Evolutionary conservation across 345 rosid species (phyloP).

Genomic region (Fremontodendron californicum): DNA sequence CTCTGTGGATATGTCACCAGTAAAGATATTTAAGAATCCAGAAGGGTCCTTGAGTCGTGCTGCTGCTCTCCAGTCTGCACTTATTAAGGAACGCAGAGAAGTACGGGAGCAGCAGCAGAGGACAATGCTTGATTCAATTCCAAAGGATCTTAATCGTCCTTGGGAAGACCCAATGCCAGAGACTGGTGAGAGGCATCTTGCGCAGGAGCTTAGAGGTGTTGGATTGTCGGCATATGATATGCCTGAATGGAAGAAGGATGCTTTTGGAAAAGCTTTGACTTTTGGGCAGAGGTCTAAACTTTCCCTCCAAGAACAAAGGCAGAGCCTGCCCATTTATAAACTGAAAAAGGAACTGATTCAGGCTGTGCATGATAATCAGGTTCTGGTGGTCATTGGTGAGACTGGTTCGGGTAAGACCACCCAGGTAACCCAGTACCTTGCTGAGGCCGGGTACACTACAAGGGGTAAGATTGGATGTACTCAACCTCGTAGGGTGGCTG

Average conservation of each 20-base stretch:
- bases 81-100: constrained; percentile 80
- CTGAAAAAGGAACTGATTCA: constrained; percentile 79
- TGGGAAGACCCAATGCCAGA: constrained; percentile 98
- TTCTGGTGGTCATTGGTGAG: constrained; percentile 70
- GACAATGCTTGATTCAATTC: constrained; percentile 88
- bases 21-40: constrained; percentile 88
- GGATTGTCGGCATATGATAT: constrained; percentile 83
- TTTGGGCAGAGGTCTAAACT: constrained; percentile 83
- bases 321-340: constrained; percentile 87
- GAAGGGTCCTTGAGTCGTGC: constrained; percentile 93
- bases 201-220: constrained; percentile 88
- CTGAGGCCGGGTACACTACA: constrained; percentile 69
- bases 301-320: constrained; percentile 83
- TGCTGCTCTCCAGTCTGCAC: constrained; percentile 94
- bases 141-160: constrained; percentile 95
- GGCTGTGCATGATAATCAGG: constrained; percentile 81
- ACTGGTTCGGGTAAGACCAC: constrained; percentile 81
- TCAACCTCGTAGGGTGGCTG: constrained; percentile 77
- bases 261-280: constrained; percentile 68
- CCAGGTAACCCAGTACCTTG: constrained; percentile 72
- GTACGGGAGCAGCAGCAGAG: constrained; percentile 81
- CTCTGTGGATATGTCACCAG: constrained; percentile 77
- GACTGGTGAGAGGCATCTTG: constrained; percentile 88
- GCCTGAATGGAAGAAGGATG: constrained; percentile 97
- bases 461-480: constrained; percentile 73